Conservation (phyloP, 192 early-diverging fungal species). For the Coemansia sp. region DNA sequence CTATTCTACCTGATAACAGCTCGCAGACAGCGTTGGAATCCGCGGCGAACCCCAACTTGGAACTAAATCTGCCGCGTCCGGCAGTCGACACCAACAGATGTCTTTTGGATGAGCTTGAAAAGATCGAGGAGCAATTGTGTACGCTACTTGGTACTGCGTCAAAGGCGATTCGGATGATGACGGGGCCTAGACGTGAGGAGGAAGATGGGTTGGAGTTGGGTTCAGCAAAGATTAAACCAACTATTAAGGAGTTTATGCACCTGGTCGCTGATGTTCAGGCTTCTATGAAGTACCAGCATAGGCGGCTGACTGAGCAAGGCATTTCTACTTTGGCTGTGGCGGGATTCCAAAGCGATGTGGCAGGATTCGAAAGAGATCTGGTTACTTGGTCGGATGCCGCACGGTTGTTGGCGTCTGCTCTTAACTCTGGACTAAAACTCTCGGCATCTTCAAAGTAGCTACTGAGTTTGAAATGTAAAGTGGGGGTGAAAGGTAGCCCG, state of each 20-base stretch:
- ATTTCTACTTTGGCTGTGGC: conserved; percentile 28
- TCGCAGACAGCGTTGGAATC: background rate
- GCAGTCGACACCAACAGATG: background rate
- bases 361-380: conserved; percentile 44
- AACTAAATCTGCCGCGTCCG: conserved; percentile 16
- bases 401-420: conserved; percentile 24
- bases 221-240: conserved; percentile 25
- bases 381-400: conserved; percentile 42
- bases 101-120: conserved; percentile 36
- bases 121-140: conserved; percentile 41
- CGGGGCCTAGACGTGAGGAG: conserved; percentile 21
- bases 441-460: background rate
- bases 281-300: conserved; percentile 28
- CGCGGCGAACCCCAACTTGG: conserved; percentile 10
- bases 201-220: conserved; percentile 11
- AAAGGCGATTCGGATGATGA: conserved; percentile 34
- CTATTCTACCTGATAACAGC: conserved; percentile 11
- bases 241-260: conserved; percentile 37
- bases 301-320: conserved; percentile 20
- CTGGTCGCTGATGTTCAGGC: conserved; percentile 42
- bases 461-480: background rate
- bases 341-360: conserved; percentile 32
- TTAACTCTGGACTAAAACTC: conserved; percentile 18
- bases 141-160: conserved; percentile 38
- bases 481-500: background rate